phyloP scores from a whole-genome alignment of 2,329 filamentous ascomycete genomes.

The Coniochaeta prunicola region DNA sequence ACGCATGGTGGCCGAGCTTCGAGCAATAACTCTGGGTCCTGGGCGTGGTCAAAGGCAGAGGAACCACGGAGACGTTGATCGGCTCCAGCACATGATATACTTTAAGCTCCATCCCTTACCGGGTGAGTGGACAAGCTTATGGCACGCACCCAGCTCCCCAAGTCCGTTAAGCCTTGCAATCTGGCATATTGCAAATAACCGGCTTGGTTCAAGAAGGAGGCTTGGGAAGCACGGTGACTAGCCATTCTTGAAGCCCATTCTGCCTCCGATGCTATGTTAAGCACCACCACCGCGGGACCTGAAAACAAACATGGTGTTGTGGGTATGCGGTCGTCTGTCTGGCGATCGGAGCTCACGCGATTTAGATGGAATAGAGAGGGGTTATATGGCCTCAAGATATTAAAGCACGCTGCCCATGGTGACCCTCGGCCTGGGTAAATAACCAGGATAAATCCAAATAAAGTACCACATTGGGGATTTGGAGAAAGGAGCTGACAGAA shows the following conservation, averaged over 20 bases:
- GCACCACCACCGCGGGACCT: background rate
- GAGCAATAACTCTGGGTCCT: too few relatives aligned
- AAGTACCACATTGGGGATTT: background rate
- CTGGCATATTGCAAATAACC: slow-evolving; percentile 1
- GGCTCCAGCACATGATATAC: background rate
- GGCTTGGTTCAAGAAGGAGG: background rate
- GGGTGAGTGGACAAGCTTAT: background rate
- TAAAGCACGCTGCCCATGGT: background rate
- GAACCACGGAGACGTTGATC: background rate
- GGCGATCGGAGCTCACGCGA: background rate
- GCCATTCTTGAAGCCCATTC: background rate
- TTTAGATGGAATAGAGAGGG: background rate
- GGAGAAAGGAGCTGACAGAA: background rate
- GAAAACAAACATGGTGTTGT: background rate
- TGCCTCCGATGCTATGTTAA: background rate
- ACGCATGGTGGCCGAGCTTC: background rate
- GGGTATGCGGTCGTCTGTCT: background rate
- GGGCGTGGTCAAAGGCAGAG: background rate
- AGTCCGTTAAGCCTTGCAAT: background rate
- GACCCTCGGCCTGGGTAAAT: background rate
- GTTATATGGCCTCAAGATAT: background rate
- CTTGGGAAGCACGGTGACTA: background rate
- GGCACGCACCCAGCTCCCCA: background rate
- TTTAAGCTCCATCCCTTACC: background rate
- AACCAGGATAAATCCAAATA: background rate